Conservation (phyloP, 352 stramenopile species). For the Globisporangium recalcitrans region DNA sequence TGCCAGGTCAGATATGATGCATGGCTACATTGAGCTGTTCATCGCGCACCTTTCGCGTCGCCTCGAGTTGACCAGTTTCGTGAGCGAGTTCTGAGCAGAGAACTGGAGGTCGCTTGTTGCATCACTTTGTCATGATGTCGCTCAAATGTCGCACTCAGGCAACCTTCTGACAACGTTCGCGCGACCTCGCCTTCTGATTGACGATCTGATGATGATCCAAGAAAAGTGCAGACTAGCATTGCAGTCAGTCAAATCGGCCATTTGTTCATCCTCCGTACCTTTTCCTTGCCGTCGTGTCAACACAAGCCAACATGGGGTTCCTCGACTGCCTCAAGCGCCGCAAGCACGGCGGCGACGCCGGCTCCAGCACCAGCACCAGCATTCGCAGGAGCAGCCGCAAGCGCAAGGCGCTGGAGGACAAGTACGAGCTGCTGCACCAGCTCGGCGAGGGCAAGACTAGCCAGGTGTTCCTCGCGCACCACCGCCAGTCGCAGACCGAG, state of each 20-base stretch:
- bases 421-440: conserved; percentile 65
- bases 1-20: no score
- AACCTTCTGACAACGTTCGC: not conserved
- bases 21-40: no score
- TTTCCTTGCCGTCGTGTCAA: not conserved
- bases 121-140: no score
- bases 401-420: conserved; percentile 35
- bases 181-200: not conserved
- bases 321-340: conserved; percentile 28
- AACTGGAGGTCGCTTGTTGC: no score
- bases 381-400: conserved; percentile 23
- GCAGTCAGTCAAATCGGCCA: not conserved
- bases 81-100: no score
- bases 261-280: not conserved
- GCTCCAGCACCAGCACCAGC: conserved; percentile 11
- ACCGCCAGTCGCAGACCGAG: conserved; percentile 29
- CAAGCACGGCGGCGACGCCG: not conserved
- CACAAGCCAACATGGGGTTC: conserved; percentile 15
- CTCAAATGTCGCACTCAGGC: not conserved
- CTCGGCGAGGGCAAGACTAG: conserved; percentile 79
- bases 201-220: not conserved
- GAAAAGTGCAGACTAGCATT: no score
- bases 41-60: not conserved
- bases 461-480: conserved; percentile 54
- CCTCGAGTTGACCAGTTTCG: not conserved